phyloP scores from a whole-genome alignment of 1,139 yeast genomes.

The Pichia terricola region DNA sequence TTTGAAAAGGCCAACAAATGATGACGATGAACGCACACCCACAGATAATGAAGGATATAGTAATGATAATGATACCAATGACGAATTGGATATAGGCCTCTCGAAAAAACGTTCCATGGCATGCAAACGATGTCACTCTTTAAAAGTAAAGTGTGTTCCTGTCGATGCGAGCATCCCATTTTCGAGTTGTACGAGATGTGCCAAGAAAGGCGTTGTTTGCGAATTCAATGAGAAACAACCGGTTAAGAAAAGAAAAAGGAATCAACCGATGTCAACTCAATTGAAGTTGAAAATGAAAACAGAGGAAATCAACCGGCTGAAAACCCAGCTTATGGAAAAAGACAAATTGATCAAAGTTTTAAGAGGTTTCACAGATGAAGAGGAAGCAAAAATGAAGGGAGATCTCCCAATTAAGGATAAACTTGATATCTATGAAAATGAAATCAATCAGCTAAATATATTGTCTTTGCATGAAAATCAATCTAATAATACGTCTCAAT shows the following conservation, averaged over 20 bases:
- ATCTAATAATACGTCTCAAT: slow-evolving; percentile 24
- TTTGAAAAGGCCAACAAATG: not conserved
- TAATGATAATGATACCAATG: not conserved
- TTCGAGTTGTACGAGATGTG: slow-evolving; percentile 69
- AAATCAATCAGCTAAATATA: slow-evolving; percentile 27
- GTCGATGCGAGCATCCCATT: slow-evolving; percentile 43
- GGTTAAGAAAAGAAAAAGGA: slow-evolving; percentile 45
- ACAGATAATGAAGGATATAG: not conserved
- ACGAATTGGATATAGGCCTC: not conserved
- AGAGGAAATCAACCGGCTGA: slow-evolving; percentile 10
- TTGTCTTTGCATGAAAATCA: slow-evolving; percentile 13
- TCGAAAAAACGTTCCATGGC: slow-evolving; percentile 41
- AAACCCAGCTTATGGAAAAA: slow-evolving; percentile 13
- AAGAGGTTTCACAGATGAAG: slow-evolving; percentile 10
- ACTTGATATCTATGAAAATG: slow-evolving; percentile 19
- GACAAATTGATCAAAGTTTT: slow-evolving; percentile 9
- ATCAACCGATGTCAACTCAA: slow-evolving; percentile 9
- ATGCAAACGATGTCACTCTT: slow-evolving; percentile 69
- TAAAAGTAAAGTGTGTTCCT: slow-evolving; percentile 78
- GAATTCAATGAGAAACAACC: slow-evolving; percentile 41
- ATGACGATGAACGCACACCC: not conserved
- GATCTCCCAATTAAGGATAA: slow-evolving; percentile 5
- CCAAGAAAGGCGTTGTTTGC: slow-evolving; percentile 54
- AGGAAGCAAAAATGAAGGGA: slow-evolving; percentile 2
- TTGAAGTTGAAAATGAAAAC: slow-evolving; percentile 9